phyloP scores from a whole-genome alignment of 2,329 filamentous ascomycete genomes.

The Phialophora macrospora region DNA sequence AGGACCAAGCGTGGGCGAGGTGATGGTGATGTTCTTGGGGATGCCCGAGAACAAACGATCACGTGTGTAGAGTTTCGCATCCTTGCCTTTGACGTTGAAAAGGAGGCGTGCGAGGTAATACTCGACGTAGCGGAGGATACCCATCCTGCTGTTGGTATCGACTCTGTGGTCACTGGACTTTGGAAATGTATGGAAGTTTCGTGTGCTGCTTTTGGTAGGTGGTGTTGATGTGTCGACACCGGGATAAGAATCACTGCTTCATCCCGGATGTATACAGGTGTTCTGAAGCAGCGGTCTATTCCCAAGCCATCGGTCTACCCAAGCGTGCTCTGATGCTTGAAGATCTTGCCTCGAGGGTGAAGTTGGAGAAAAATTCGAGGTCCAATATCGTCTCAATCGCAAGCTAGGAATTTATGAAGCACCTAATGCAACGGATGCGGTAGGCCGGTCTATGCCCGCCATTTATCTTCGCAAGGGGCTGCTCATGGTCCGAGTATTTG shows the following conservation, averaged over 20 bases:
- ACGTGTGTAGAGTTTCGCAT: conserved; percentile 27
- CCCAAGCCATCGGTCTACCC: neutral
- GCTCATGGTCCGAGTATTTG: neutral
- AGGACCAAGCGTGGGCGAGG: conserved; percentile 43
- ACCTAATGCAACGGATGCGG: neutral
- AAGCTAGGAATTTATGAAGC: neutral
- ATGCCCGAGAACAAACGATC: conserved; percentile 16
- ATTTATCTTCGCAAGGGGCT: neutral
- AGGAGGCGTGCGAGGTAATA: conserved; percentile 29
- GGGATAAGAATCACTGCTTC: neutral
- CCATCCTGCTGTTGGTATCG: conserved; percentile 15
- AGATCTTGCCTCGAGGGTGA: neutral
- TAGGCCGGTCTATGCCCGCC: neutral
- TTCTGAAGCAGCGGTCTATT: neutral
- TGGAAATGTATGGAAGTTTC: neutral
- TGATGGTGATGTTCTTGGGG: conserved; percentile 32
- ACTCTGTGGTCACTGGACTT: neutral
- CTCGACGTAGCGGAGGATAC: conserved; percentile 27
- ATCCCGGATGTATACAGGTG: neutral
- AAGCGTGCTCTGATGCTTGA: neutral
- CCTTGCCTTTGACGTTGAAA: conserved; percentile 20
- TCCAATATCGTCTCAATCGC: neutral
- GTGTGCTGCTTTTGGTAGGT: neutral
- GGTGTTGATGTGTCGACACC: neutral
- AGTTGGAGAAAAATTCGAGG: neutral